Conservation (phyloP, 1,284 basidiomycete species). For the Papiliotrema flavescens region DNA sequence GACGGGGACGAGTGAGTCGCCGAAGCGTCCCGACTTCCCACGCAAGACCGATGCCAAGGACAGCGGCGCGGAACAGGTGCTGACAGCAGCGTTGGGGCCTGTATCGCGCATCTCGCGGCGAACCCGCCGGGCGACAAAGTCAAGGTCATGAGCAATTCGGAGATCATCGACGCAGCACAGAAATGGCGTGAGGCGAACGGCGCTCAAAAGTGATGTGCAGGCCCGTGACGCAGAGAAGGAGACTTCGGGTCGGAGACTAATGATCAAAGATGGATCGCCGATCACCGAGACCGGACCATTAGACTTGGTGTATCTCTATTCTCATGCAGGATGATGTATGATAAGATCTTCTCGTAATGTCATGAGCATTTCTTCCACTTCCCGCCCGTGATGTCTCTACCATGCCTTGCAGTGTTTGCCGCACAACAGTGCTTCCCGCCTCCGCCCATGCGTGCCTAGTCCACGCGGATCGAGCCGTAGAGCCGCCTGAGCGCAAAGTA, state of each 20-base stretch:
- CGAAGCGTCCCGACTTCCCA: not conserved
- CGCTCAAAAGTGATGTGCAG: too few species aligned
- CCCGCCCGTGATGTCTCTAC: not conserved
- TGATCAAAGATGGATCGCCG: too few species aligned
- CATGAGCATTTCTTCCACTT: not conserved
- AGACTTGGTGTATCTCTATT: too few species aligned
- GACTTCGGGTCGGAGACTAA: too few species aligned
- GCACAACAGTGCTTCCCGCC: not conserved
- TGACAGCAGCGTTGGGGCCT: constrained; percentile 26
- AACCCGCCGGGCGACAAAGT: constrained; percentile 25
- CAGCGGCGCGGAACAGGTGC: not conserved
- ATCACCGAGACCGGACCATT: too few species aligned
- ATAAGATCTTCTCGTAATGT: not conserved
- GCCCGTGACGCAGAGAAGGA: too few species aligned
- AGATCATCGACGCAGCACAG: constrained; percentile 28
- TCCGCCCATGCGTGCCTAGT: constrained; percentile 30
- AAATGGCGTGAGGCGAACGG: constrained; percentile 12
- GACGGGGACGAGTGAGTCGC: constrained; percentile 29
- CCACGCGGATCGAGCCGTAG: constrained; percentile 62
- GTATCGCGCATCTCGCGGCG: constrained; percentile 33
- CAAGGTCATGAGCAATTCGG: constrained; percentile 16
- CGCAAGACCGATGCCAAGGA: not conserved
- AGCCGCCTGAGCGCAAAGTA: constrained; percentile 80
- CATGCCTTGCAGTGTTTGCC: not conserved
- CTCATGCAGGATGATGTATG: not conserved